Base-by-base conservation (phyloP, 2,329 filamentous ascomycete genomes). In the Fusarium coffeatum region DNA sequence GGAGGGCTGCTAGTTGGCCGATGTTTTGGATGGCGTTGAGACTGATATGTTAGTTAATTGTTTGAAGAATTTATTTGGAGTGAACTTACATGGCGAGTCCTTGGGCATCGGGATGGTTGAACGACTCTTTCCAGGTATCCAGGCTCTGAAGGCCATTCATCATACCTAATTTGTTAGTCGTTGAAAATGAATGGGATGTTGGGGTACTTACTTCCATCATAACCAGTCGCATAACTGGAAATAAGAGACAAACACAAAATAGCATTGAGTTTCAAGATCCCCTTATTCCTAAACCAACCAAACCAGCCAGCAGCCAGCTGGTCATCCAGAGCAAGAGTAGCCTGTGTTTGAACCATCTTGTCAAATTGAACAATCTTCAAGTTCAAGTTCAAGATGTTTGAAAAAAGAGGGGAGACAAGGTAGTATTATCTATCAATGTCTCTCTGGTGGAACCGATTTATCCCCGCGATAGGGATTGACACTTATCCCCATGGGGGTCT, bases 301-400 rank as follows among this genome's bases (percentile, higher is more conserved):
- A 64, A 63, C 60, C 58, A 64, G 27, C 60, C 60, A 30, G 58
- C 20, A 30, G 58, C 58, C 27, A 64, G 40, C n/a, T 64, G 60
- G 28, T 64, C 59, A 16, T 64, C 58, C 16, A 64, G 34, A 8
- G 60, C 60, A 37, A 64, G 60, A 32, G 60, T 25, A 41, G 60
- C 48, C 34, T 64, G 60, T 63, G 48, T 57, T 46, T 63, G 58
- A 48, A 47, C 60, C 60, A 64, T 64, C n/a, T 22, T 43, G 60
- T 48, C 28, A 3, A 45, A n/a, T 8, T 28, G 22, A 37, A 37
- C 10, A 37, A n/a, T 13, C 10, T 37, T n/a, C 34, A 37, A 37
- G 18, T 12, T 10, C 34, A 37, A 37, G 32, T 37, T 37, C 32
- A 37, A n/a, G 18, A 28, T 41, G 27, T 54, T 27, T 12, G 5